phyloP scores from a whole-genome alignment of 2,329 filamentous ascomycete species.

The Trichoderma aggressivum region DNA sequence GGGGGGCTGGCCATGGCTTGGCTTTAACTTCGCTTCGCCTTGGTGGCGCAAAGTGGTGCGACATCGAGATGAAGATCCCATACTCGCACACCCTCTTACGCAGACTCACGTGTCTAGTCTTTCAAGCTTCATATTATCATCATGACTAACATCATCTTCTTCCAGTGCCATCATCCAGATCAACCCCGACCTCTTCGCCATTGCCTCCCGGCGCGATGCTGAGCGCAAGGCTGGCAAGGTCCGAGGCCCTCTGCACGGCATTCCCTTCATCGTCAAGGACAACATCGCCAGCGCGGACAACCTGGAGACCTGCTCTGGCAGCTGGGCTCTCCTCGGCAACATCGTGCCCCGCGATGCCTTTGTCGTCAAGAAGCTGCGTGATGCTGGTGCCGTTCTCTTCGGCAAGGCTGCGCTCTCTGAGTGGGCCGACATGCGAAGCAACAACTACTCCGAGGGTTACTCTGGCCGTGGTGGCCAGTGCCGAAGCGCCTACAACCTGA shows the following conservation, averaged over 20 bases:
- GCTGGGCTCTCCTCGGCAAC: constrained; percentile 62
- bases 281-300: constrained; percentile 66
- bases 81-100: background rate
- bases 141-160: background rate
- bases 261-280: constrained; percentile 73
- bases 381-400: constrained; percentile 65
- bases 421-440: constrained; percentile 70
- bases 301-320: constrained; percentile 72
- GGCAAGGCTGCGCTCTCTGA: constrained; percentile 70
- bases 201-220: constrained; percentile 57
- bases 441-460: constrained; percentile 66
- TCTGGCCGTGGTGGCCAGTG: constrained; percentile 62
- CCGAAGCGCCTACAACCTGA: constrained; percentile 65
- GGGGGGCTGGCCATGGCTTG: background rate
- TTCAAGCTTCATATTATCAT: background rate
- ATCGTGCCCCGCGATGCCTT: constrained; percentile 65
- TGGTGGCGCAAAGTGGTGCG: constrained; percentile 1
- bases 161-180: constrained; percentile 57
- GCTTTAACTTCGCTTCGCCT: background rate
- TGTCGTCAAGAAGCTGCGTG: constrained; percentile 58
- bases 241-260: constrained; percentile 68
- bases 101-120: background rate
- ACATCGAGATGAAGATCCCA: background rate
- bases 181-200: constrained; percentile 64
- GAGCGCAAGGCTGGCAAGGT: constrained; percentile 56